Evolutionary conservation across 2,329 filamentous ascomycete genomes (phyloP).

Genomic region (Fusarium nurragi): DNA sequence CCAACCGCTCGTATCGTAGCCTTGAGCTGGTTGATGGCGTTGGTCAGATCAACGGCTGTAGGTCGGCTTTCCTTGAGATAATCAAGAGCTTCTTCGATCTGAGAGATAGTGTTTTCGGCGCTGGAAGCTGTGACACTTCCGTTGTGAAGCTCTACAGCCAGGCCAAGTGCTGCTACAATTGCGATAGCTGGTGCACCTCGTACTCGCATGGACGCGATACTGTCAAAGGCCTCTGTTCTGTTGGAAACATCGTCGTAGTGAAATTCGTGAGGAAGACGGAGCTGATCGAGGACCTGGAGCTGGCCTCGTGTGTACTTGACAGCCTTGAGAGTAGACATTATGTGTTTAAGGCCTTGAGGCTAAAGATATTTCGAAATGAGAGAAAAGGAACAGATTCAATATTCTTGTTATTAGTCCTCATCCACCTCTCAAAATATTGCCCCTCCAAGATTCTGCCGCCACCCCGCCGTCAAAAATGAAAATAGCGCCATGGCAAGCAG

Average conservation of each 20-base stretch:
- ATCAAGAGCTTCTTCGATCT: slow-evolving; percentile 80
- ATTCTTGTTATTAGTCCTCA: neutral
- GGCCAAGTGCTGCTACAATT: slow-evolving; percentile 90
- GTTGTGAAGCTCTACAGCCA: slow-evolving; percentile 83
- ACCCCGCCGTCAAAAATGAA: slow-evolving; percentile 42
- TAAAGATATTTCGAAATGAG: neutral
- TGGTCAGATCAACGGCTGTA: slow-evolving; percentile 93
- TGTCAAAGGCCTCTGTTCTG: slow-evolving; percentile 80
- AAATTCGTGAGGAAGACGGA: slow-evolving; percentile 82
- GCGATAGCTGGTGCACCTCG: slow-evolving; percentile 92
- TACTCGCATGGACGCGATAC: slow-evolving; percentile 81
- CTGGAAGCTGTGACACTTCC: slow-evolving; percentile 56
- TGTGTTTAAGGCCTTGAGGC: neutral
- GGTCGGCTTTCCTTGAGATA: slow-evolving; percentile 90
- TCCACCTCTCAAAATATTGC: slow-evolving; percentile 34
- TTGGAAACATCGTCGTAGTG: slow-evolving; percentile 78
- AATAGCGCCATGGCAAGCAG: slow-evolving; percentile 26
- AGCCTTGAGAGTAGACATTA: slow-evolving; percentile 73
- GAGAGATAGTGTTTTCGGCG: slow-evolving; percentile 68
- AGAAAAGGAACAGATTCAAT: neutral
- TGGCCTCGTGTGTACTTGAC: slow-evolving; percentile 79
- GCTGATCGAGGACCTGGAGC: slow-evolving; percentile 82
- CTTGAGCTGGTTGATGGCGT: slow-evolving; percentile 86
- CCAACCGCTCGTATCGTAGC: slow-evolving; percentile 64
- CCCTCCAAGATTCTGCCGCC: slow-evolving; percentile 49